Evolutionary conservation across 345 rosid species (phyloP).

Genomic region (Nephelium lappaceum): DNA sequence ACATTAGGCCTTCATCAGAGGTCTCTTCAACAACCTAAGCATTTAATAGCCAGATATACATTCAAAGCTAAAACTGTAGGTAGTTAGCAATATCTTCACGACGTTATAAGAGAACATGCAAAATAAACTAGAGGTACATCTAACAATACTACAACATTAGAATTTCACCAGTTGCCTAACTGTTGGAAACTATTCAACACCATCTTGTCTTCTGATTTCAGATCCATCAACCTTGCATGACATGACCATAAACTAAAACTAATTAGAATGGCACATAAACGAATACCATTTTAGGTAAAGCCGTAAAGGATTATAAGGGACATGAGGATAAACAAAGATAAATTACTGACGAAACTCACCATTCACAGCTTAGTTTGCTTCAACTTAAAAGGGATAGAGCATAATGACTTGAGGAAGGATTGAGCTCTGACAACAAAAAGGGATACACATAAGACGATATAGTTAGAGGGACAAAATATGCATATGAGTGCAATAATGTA

Average conservation of each 20-base stretch:
- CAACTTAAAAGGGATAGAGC: slow-evolving; percentile 34
- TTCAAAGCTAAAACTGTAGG: background rate
- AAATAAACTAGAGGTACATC: slow-evolving; percentile 2
- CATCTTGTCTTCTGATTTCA: slow-evolving; percentile 9
- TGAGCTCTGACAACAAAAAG: slow-evolving; percentile 36
- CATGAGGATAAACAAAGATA: background rate
- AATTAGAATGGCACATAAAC: slow-evolving; percentile 5
- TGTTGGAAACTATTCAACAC: slow-evolving; percentile 10
- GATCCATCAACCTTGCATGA: slow-evolving; percentile 38
- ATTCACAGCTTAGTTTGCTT: slow-evolving; percentile 28
- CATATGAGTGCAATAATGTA: background rate
- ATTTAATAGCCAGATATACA: background rate
- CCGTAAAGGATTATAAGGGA: background rate
- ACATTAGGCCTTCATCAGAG: too few relatives aligned
- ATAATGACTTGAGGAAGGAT: slow-evolving; percentile 43
- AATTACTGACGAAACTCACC: slow-evolving; percentile 28
- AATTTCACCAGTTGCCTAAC: background rate
- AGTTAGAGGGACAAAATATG: slow-evolving; percentile 5
- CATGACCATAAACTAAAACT: slow-evolving; percentile 5
- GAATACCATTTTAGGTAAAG: background rate
- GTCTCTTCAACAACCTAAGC: too few relatives aligned
- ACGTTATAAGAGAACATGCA: slow-evolving; percentile 14
- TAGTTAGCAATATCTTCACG: slow-evolving; percentile 10
- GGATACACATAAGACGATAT: slow-evolving; percentile 7
- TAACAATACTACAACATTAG: background rate